A percentile compares a stretch with the other conserved stretches of the same genome.
Conservation (phyloP, 2,329 filamentous ascomycete genomes). For the Clonostachys byssicola region DNA sequence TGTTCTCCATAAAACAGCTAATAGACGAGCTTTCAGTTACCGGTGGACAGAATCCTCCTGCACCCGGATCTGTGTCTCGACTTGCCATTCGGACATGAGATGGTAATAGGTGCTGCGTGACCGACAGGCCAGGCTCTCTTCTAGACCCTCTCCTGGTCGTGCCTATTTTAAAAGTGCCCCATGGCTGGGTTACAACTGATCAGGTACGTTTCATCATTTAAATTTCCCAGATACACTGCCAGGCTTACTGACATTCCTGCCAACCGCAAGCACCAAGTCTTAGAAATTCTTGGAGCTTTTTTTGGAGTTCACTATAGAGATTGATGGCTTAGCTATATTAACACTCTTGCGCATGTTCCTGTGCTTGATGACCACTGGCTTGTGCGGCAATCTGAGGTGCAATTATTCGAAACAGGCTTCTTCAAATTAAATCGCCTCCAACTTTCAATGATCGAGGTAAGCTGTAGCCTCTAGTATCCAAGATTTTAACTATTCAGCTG, state of each 20-base stretch:
- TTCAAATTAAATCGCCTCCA: conserved; percentile 13
- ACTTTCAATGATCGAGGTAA: conserved; percentile 20
- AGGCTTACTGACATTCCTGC: neutral
- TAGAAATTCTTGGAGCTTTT: conserved; percentile 15
- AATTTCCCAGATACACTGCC: no score
- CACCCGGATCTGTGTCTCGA: neutral
- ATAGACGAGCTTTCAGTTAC: neutral
- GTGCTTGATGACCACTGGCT: conserved; percentile 18
- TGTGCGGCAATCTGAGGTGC: conserved; percentile 15
- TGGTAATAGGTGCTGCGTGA: conserved; percentile 6
- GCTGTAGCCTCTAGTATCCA: neutral
- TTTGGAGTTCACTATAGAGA: conserved; percentile 17
- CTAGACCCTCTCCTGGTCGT: conserved; percentile 3
- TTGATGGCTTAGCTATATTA: conserved; percentile 20
- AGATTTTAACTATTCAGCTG: neutral
- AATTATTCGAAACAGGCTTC: conserved; percentile 11
- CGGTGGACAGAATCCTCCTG: conserved; percentile 9
- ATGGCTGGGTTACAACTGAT: conserved; percentile 1
- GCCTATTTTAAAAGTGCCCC: conserved; percentile 2
- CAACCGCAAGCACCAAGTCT: neutral
- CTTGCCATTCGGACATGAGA: conserved; percentile 3
- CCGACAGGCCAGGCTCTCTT: conserved; percentile 2
- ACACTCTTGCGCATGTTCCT: conserved; percentile 4
- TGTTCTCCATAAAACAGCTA: neutral
- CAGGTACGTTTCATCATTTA: neutral